Conservation (phyloP, 345 rosid species). For the Salix dunnii region DNA sequence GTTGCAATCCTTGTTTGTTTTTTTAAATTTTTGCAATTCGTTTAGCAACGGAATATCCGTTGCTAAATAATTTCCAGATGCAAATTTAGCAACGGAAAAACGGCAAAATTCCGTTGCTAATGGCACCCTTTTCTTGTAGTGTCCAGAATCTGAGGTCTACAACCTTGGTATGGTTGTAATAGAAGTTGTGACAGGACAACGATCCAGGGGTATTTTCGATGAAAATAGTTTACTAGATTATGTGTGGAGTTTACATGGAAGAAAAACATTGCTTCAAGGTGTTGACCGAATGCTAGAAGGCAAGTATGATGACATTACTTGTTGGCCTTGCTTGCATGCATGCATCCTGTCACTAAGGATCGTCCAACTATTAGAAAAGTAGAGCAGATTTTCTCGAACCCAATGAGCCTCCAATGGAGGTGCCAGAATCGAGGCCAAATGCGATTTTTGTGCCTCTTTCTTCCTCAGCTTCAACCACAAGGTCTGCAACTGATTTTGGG, state of each 20-base stretch:
- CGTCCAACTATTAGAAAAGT: slow-evolving; percentile 38
- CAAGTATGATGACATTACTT: slow-evolving; percentile 19
- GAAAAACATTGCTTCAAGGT: slow-evolving; percentile 18
- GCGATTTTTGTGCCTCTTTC: slow-evolving; percentile 18
- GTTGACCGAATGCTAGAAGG: slow-evolving; percentile 22
- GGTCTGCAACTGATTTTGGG: neutral
- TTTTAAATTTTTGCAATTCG: too few relatives aligned
- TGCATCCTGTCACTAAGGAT: slow-evolving; percentile 24
- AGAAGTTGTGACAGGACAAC: slow-evolving; percentile 35
- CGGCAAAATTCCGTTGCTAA: too few relatives aligned
- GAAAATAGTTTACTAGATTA: slow-evolving; percentile 38
- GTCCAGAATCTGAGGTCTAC: slow-evolving; percentile 34
- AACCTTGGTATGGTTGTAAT: slow-evolving; percentile 37
- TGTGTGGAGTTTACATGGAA: slow-evolving; percentile 27
- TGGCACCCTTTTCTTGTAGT: too few relatives aligned
- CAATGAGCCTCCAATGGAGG: slow-evolving; percentile 32
- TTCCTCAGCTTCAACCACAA: slow-evolving; percentile 11
- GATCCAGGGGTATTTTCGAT: slow-evolving; percentile 30
- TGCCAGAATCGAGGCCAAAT: slow-evolving; percentile 28
- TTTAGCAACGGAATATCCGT: too few relatives aligned
- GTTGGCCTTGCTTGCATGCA: slow-evolving; percentile 36
- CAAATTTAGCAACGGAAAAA: too few relatives aligned
- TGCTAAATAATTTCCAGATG: too few relatives aligned
- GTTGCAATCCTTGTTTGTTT: too few relatives aligned
- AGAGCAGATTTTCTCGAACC: slow-evolving; percentile 36